Evolutionary conservation across 139 green algal species (phyloP), one percentile per base, ranked within the genome.

Genomic region (Chara braunii): DNA sequence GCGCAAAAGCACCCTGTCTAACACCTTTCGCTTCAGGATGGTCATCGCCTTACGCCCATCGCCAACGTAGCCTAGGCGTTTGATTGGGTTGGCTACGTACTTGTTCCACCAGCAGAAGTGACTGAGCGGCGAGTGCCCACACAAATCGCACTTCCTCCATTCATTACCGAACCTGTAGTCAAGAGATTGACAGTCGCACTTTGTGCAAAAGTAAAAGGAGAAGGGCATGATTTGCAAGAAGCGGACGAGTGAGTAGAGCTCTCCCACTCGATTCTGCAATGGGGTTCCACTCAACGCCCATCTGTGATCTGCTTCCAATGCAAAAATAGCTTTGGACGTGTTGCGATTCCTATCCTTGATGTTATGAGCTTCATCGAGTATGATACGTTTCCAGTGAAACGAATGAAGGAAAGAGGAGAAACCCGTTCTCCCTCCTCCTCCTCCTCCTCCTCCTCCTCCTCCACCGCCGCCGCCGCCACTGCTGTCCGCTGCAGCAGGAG

Each of bases 141-240:
- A 93, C 37, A 74, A 29, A 56, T 83, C 64, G 71, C 85, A 92
- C 11, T 69, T 61, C 43, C 74, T 59, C 34, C 75, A 32, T 51
- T 81, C 68, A 58, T 65, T 72, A 44, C 77, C 71, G 44, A 83
- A 72, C 63, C 58, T 70, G 67, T 76, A 72, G 60, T 76, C 67
- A 3, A 95, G 70, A 60, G 50, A 80, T 37, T 79, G 64, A 84
- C 87, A 95, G 29, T 51, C 53, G 60, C 83, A 84, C 71, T 84
- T 87, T 51, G 73, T 65, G 82, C 90, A 97, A 66, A 95, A 95
- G 79, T 95, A 95, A 79, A 89, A 94, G 4, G 87, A 75, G 68
- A 90, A 95, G 6, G 91, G 91, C 70, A 87, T 82, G 29, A 92
- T 66, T 35, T 51, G 75, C 12, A 81, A 31, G 53, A 72, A 82